Percentiles rank a stretch among this genome's conserved stretches.
Conservation (phyloP, 2,329 filamentous ascomycete genomes). For the Ceratocystis huliohia region DNA sequence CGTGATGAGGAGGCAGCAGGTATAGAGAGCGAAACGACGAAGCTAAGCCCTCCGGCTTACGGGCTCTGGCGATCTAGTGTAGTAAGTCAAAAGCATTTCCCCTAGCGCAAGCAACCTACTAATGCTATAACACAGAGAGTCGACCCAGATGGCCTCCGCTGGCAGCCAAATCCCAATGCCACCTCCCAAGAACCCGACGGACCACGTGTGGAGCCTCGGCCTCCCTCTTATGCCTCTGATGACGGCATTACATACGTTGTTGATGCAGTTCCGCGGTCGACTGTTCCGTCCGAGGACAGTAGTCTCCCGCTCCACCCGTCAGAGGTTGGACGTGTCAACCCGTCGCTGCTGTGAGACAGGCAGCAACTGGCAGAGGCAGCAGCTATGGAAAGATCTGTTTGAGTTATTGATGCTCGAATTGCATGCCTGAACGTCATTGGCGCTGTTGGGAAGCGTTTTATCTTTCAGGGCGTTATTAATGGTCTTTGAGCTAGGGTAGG, state of each 20-base stretch:
- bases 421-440: no score
- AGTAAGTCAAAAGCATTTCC: slow-evolving; percentile 37
- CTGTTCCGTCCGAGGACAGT: slow-evolving; percentile 35
- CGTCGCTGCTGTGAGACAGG: neutral
- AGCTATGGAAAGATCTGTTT: neutral
- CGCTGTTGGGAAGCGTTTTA: no score
- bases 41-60: slow-evolving; percentile 65
- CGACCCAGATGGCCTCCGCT: slow-evolving; percentile 69
- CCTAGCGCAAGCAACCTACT: neutral
- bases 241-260: slow-evolving; percentile 62
- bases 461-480: no score
- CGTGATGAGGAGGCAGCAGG: slow-evolving; percentile 59
- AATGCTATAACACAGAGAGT: slow-evolving; percentile 41
- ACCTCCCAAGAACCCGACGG: slow-evolving; percentile 23
- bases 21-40: slow-evolving; percentile 41
- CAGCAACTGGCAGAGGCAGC: no score
- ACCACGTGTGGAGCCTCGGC: slow-evolving; percentile 34
- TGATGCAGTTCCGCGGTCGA: slow-evolving; percentile 50
- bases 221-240: slow-evolving; percentile 65
- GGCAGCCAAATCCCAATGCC: slow-evolving; percentile 50
- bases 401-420: no score
- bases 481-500: no score
- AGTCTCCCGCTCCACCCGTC: slow-evolving; percentile 38
- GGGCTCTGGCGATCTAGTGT: slow-evolving; percentile 75
- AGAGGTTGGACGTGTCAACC: slow-evolving; percentile 29